phyloP scores from a whole-genome alignment of 208 protist genomes.

The Naegleria fowleri region DNA sequence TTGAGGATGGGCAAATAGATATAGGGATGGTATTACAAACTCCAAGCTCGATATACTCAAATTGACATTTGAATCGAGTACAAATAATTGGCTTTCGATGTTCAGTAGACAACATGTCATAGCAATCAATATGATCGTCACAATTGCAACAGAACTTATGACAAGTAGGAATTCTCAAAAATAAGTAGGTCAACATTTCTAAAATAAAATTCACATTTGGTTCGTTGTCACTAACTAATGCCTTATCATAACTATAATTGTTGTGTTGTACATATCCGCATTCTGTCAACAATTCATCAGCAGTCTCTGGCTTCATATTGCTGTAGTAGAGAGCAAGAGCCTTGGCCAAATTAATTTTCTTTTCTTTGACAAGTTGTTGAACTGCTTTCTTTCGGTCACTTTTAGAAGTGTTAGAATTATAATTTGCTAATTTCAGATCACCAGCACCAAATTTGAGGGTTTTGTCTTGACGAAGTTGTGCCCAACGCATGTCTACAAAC shows the following conservation, averaged over 20 bases:
- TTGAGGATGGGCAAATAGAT: neutral
- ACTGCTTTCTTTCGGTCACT: neutral
- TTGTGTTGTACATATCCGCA: neutral
- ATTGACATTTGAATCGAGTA: slow-evolving; percentile 24
- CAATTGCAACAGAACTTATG: neutral
- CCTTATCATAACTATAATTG: neutral
- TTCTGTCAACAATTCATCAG: neutral
- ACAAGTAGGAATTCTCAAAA: neutral
- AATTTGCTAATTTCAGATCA: neutral
- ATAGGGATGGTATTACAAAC: slow-evolving; percentile 13
- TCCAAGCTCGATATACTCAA: slow-evolving; percentile 7
- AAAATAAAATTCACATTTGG: neutral
- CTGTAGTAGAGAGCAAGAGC: neutral
- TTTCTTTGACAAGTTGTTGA: neutral
- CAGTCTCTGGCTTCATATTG: neutral
- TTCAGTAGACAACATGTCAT: neutral
- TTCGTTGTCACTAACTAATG: neutral
- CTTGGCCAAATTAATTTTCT: neutral
- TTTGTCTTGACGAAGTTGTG: neutral
- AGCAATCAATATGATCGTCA: neutral
- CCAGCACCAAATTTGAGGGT: neutral
- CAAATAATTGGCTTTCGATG: slow-evolving; percentile 5
- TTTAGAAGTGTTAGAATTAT: neutral
- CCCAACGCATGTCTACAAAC: slow-evolving; percentile 1
- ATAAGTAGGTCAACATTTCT: neutral